These are phyloP conservation scores for Apiotrichum akiyoshidainum DNA, from an alignment of 1,284 basidiomycete species.

Conservation along the genomic window DNA sequence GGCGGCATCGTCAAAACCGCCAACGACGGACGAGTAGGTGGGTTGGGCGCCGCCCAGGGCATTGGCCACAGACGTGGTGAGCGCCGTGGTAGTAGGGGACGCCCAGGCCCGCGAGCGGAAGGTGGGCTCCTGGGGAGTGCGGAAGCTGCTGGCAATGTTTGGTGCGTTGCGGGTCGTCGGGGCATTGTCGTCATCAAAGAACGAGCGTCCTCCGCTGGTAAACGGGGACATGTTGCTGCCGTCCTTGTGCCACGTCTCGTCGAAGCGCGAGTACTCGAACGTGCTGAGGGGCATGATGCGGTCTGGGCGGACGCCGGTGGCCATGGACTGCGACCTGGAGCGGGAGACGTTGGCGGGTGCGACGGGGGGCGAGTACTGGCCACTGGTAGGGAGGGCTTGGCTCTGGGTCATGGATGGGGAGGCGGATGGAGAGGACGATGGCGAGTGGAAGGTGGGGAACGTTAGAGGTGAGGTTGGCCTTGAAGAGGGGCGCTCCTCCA, in stretches of 20 bases:
- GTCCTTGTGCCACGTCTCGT: slow-evolving; percentile 33
- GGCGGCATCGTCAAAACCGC: slow-evolving; percentile 30
- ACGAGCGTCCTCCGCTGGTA: slow-evolving; percentile 27
- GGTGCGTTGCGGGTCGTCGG: slow-evolving; percentile 4
- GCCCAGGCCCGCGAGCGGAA: slow-evolving; percentile 29
- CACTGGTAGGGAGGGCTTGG: slow-evolving; percentile 7
- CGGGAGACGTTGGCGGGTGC: slow-evolving; percentile 41
- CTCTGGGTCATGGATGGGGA: slow-evolving; percentile 24
- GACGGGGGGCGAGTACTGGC: slow-evolving; percentile 41
- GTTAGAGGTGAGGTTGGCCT: slow-evolving; percentile 37
- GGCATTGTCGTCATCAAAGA: slow-evolving; percentile 14
- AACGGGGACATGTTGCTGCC: slow-evolving; percentile 47
- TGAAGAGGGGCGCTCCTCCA: slow-evolving; percentile 40
- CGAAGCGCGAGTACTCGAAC: slow-evolving; percentile 27
- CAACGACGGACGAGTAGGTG: slow-evolving; percentile 29
- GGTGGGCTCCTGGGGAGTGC: slow-evolving; percentile 23
- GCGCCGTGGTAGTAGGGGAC: slow-evolving; percentile 22
- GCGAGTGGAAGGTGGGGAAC: slow-evolving; percentile 45
- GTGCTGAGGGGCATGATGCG: slow-evolving; percentile 36
- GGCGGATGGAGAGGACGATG: slow-evolving; percentile 37
- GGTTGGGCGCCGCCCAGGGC: slow-evolving; percentile 23
- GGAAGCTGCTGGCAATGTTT: slow-evolving; percentile 20
- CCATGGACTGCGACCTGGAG: slow-evolving; percentile 44
- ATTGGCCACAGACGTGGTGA: slow-evolving; percentile 34
- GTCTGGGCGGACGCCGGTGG: slow-evolving; percentile 40